Evolutionary conservation across 352 stramenopile species (phyloP), one percentile per base, ranked within the genome.

Genomic region (Pythium dissotocum): DNA sequence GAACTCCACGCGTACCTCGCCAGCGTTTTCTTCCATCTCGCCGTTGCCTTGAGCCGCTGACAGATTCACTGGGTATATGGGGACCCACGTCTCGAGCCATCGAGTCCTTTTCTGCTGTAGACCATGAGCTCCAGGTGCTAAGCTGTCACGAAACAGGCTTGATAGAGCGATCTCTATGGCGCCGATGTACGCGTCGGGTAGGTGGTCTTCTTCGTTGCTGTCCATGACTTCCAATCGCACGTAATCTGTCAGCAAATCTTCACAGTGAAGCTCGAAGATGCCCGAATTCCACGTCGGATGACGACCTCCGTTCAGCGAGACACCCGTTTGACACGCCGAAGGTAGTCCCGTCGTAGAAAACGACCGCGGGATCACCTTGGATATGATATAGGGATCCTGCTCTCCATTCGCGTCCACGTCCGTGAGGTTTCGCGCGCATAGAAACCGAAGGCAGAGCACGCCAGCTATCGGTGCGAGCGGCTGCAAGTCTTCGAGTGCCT

Each of bases 171-270:
- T 63, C 18, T 71, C 67, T 21, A 79, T 55, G 0, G 55, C 51
- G 8, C 79, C 77, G n/a, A 88, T 85, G 9, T 75, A 70, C 14
- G 70, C 77, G 36, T 85, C 77, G 2, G 77, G 71, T 6, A 85
- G 51, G 42, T 83, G 70, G n/a, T 85, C 77, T 69, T 88, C 79
- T 74, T 85, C 76, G 57, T 84, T 84, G 44, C 72, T 83, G 58
- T 88, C 79, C 3, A 88, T 48, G 0, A 84, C 79, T 35, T 79
- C 73, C n/a, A 88, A 40, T 6, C 69, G 70, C n/a, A 88, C 18
- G 24, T 75, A 71, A 13, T 79, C 77, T 0, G 76, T 82, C 24
- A 65, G 36, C 0, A 77, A 42, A 53, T 88, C 76, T 36, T 73
- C 52, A 0, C 63, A 36, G 13, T 55, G 48, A 7, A 88, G 26